Conservation (phyloP, 106 monocot genomes). For the Acorus calamus region DNA sequence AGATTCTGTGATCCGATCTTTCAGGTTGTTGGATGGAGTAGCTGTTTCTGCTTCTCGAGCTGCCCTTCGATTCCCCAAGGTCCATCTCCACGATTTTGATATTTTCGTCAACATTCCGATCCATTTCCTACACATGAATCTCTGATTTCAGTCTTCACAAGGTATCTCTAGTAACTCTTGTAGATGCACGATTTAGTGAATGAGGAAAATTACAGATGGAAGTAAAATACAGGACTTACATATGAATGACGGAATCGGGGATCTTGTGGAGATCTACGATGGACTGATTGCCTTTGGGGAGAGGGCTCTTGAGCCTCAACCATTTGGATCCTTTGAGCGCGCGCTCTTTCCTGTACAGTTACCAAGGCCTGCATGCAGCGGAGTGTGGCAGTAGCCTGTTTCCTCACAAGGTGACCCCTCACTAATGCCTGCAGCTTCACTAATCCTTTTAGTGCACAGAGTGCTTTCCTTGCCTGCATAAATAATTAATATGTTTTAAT, state of each 20-base stretch:
- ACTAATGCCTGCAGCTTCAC: constrained; percentile 68
- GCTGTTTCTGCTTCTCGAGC: constrained; percentile 28
- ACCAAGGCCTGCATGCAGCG: constrained; percentile 3
- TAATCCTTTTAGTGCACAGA: constrained; percentile 51
- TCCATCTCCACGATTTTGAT: constrained; percentile 64
- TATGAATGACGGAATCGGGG: constrained; percentile 24
- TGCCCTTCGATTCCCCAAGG: constrained; percentile 25
- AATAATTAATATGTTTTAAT: not conserved
- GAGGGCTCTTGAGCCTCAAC: constrained; percentile 8
- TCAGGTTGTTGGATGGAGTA: constrained; percentile 20
- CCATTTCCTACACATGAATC: constrained; percentile 36
- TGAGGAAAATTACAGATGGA: too few relatives aligned
- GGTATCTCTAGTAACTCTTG: not conserved
- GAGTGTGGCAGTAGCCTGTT: not conserved
- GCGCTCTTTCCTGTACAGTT: constrained; percentile 31
- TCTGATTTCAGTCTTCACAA: not conserved
- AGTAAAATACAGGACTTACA: constrained; percentile 21
- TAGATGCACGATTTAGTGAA: not conserved
- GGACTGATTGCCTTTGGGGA: constrained; percentile 4
- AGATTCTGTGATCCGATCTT: constrained; percentile 10
- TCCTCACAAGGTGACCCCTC: constrained; percentile 59
- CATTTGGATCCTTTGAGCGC: constrained; percentile 25
- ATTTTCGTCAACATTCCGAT: constrained; percentile 34
- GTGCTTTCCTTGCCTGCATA: constrained; percentile 61
- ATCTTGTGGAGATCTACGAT: constrained; percentile 32